phyloP scores from a whole-genome alignment of 768 basidiomycete genomes.

The Auricularia sp. region DNA sequence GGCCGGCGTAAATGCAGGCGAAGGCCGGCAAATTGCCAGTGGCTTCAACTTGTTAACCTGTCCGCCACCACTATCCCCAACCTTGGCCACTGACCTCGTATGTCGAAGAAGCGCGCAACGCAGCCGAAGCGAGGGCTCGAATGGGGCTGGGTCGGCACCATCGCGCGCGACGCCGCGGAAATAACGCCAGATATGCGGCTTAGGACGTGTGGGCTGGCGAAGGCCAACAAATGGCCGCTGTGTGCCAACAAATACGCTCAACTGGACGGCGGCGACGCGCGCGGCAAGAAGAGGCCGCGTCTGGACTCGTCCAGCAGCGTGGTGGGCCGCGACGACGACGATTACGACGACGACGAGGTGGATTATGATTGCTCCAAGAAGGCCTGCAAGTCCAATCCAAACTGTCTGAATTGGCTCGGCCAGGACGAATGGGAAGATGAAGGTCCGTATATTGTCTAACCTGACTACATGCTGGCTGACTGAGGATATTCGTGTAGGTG shows the following conservation, averaged over 20 bases:
- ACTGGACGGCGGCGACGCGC: slow-evolving; percentile 1
- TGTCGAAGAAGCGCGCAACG: neutral
- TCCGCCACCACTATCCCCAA: neutral
- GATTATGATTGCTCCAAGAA: slow-evolving; percentile 51
- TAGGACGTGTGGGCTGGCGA: slow-evolving; percentile 57
- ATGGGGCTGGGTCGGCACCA: slow-evolving; percentile 79
- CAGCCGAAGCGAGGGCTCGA: slow-evolving; percentile 10
- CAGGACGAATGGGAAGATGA: slow-evolving; percentile 73
- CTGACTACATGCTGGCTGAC: slow-evolving; percentile 2
- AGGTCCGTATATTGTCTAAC: slow-evolving; percentile 31
- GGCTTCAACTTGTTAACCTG: neutral
- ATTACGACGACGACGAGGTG: slow-evolving; percentile 64
- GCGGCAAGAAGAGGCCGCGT: slow-evolving; percentile 19
- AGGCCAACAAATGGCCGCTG: slow-evolving; percentile 37
- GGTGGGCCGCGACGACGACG: slow-evolving; percentile 27
- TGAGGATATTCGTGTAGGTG: slow-evolving; percentile 29
- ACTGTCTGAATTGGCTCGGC: slow-evolving; percentile 82
- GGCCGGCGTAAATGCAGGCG: neutral
- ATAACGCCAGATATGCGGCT: slow-evolving; percentile 60
- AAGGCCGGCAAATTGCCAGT: neutral
- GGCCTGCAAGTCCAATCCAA: slow-evolving; percentile 64
- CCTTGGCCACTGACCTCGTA: neutral
- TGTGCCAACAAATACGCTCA: slow-evolving; percentile 49
- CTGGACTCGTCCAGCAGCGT: slow-evolving; percentile 27
- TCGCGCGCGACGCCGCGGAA: slow-evolving; percentile 42